phyloP scores from a whole-genome alignment of 1,284 basidiomycete species.

The Cutaneotrichosporon sp. region DNA sequence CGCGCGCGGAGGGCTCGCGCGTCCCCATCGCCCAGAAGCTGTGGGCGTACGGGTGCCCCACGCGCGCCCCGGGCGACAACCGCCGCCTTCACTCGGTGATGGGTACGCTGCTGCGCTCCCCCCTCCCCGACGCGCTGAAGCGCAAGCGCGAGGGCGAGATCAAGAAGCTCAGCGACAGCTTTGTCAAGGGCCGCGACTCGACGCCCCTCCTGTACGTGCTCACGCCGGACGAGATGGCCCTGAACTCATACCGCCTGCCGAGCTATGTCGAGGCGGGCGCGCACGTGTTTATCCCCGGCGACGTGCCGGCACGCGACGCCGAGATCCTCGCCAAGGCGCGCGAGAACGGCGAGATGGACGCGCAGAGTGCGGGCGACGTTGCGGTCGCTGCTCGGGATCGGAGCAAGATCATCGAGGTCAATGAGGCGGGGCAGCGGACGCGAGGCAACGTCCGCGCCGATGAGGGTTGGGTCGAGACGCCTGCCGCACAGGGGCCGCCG shows the following conservation, averaged over 20 bases:
- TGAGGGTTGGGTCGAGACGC: conserved; percentile 67
- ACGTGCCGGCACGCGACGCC: conserved; percentile 17
- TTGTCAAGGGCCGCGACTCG: conserved; percentile 16
- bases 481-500: conserved; percentile 53
- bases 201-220: conserved; percentile 69
- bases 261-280: conserved; percentile 63
- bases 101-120: conserved; percentile 73
- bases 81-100: conserved; percentile 82
- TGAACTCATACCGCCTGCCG: conserved; percentile 84
- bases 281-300: conserved; percentile 34
- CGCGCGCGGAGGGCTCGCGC: conserved; percentile 56
- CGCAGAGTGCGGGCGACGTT: not conserved
- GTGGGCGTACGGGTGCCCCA: conserved; percentile 88
- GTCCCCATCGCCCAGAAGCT: conserved; percentile 76
- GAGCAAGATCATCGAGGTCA: conserved; percentile 12
- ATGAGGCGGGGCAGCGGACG: conserved; percentile 19
- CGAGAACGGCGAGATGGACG: conserved; percentile 5
- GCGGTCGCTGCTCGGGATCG: not conserved
- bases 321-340: conserved; percentile 14
- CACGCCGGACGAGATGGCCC: conserved; percentile 78
- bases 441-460: conserved; percentile 63
- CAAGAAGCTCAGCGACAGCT: conserved; percentile 25
- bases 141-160: conserved; percentile 66
- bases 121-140: conserved; percentile 66
- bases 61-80: conserved; percentile 81